Conservation (phyloP, 192 early-diverging fungal species). For the Podila epicladia region DNA sequence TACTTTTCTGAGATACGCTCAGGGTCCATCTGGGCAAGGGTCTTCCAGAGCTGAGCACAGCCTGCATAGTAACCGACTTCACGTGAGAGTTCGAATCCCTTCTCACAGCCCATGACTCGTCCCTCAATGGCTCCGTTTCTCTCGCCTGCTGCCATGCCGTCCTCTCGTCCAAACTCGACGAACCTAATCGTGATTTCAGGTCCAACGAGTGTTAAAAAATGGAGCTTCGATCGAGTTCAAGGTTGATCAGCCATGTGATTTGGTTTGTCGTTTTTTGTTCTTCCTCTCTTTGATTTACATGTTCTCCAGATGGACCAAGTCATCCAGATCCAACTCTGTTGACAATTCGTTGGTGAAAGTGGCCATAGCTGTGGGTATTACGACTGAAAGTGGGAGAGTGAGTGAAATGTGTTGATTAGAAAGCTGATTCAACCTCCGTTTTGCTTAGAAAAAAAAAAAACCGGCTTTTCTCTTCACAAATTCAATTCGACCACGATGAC, state of each 20-base stretch:
- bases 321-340: slow-evolving; percentile 57
- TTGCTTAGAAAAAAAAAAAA: too few relatives aligned
- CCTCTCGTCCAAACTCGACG: slow-evolving; percentile 63
- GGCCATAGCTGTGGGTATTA: slow-evolving; percentile 2
- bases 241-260: not conserved
- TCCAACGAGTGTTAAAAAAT: too few relatives aligned
- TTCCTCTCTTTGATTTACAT: slow-evolving; percentile 37
- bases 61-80: slow-evolving; percentile 67
- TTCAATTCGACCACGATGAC: too few relatives aligned
- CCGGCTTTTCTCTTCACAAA: too few relatives aligned
- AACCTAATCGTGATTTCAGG: slow-evolving; percentile 52
- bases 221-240: not conserved
- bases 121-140: slow-evolving; percentile 62
- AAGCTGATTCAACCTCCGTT: too few relatives aligned
- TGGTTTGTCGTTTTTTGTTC: too few relatives aligned
- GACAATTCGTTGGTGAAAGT: slow-evolving; percentile 26
- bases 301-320: slow-evolving; percentile 57
- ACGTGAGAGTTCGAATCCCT: slow-evolving; percentile 62
- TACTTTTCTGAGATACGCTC: slow-evolving; percentile 57
- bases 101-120: slow-evolving; percentile 63
- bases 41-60: slow-evolving; percentile 58
- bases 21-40: slow-evolving; percentile 29
- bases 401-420: not conserved
- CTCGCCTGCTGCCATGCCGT: slow-evolving; percentile 61
- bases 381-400: not conserved